These are phyloP conservation scores for Cichorium intybus DNA, from an alignment of 140 eudicot species.

Conservation along the genomic window DNA sequence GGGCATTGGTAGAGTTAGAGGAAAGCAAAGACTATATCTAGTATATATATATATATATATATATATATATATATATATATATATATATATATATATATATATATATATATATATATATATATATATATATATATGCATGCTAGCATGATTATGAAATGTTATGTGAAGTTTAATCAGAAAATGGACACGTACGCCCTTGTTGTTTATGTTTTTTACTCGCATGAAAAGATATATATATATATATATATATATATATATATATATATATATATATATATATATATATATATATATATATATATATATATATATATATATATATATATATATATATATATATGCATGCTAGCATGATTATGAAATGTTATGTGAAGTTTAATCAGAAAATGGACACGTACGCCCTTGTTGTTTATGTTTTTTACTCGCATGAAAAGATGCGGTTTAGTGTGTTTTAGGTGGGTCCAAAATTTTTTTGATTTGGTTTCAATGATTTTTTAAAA, in stretches of 20 bases:
- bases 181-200: neutral
- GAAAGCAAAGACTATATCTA: neutral
- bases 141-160: neutral
- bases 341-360: neutral
- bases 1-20: neutral
- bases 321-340: neutral
- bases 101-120: too few species aligned
- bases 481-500: too few species aligned
- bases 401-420: neutral
- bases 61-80: too few species aligned
- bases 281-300: too few species aligned
- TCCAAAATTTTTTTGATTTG: too few species aligned
- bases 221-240: too few species aligned
- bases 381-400: neutral
- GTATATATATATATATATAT: neutral
- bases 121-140: neutral
- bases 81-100: too few species aligned
- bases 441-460: too few species aligned
- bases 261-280: too few species aligned
- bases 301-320: too few species aligned
- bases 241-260: neutral
- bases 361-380: neutral
- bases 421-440: too few species aligned
- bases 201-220: neutral
- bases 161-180: neutral